Conservation (phyloP, 495 filamentous ascomycete species). For the Hypoxylon rickii region DNA sequence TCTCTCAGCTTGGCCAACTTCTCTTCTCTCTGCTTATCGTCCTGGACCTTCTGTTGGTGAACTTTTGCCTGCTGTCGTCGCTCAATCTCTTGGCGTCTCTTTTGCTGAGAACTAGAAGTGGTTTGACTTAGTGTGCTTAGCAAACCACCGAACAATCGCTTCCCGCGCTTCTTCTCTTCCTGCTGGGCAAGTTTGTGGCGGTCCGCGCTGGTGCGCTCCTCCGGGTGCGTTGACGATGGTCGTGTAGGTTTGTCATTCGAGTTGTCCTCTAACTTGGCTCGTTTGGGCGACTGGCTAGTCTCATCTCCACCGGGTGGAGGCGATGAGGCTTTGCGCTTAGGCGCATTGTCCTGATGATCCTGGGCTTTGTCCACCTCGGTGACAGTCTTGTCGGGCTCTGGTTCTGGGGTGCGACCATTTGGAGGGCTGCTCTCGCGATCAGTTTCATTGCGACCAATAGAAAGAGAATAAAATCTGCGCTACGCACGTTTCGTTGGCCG, state of each 20-base stretch:
- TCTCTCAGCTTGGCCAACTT: slow-evolving; percentile 63
- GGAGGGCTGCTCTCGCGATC: slow-evolving; percentile 19
- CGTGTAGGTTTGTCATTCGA: slow-evolving; percentile 16
- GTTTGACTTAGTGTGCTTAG: slow-evolving; percentile 87
- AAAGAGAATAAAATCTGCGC: slow-evolving; percentile 1
- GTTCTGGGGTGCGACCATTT: slow-evolving; percentile 20
- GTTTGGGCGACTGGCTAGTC: slow-evolving; percentile 34
- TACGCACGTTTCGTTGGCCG: slow-evolving; percentile 32
- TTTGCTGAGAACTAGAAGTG: slow-evolving; percentile 65
- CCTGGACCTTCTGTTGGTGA: slow-evolving; percentile 67
- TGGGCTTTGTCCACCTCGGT: slow-evolving; percentile 14
- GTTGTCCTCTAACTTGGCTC: slow-evolving; percentile 33
- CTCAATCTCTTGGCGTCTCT: slow-evolving; percentile 85
- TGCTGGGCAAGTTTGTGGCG: slow-evolving; percentile 55
- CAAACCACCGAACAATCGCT: slow-evolving; percentile 87
- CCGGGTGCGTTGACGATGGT: slow-evolving; percentile 41
- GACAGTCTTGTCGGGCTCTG: slow-evolving; percentile 9
- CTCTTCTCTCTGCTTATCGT: slow-evolving; percentile 68
- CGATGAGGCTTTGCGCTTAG: slow-evolving; percentile 37
- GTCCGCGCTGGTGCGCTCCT: slow-evolving; percentile 29
- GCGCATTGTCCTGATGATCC: neutral
- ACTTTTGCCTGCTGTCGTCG: slow-evolving; percentile 84
- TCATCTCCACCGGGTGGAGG: slow-evolving; percentile 14
- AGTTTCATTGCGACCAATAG: slow-evolving; percentile 28
- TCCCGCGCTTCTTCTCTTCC: slow-evolving; percentile 85